Base-by-base conservation (phyloP, 305 asterid species). In the Fraxinus latifolia region DNA sequence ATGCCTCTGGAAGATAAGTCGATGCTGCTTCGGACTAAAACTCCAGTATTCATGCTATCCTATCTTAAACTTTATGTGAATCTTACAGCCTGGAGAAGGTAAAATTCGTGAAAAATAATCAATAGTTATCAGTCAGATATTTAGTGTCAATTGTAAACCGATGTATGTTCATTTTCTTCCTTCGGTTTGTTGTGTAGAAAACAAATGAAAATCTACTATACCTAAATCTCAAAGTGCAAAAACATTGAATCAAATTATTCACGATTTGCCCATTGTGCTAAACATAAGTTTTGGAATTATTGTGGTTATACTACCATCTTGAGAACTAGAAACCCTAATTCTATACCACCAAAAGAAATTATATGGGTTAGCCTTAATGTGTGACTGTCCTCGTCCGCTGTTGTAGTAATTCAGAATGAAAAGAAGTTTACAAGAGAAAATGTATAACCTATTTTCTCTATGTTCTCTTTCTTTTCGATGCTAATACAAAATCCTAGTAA, bases 1-100 rank as follows among this genome's bases (percentile, higher is more conserved):
- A 44, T 81, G 71, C 27, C 62, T 78, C 74, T 50, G 39, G 44
- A 39, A 36, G 60, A 79, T 31, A 72, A 17, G 17, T 36, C 68
- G 25, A 34, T 79, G 27, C 42, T 21, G 31, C 19, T 11, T 17
- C 15, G 70, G 62, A 76, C 67, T 3, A 3, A 14, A 65, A 70
- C 60, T 58, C 21, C 29, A 3, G 17, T 15, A 50, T 19, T 1
- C 36, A 25, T 25, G 17, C 34, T 25, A 11, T 65, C 34, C 34
- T 8, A 65, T 1, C 7, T 65, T 7, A 9, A 65, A 27, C 34
- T 9, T 27, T 11, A 9, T 67, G 74, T 25, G 74, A 27, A 27
- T 27, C 74, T 9, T 9, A 67, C 74, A 27, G 14, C 1, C 17
- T 27, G 74, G 36, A 27, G 34, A 67, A 11, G 31, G 34, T 67